Base-by-base conservation (phyloP, 1,284 basidiomycete genomes). In the Paramarasmius palmivorus region DNA sequence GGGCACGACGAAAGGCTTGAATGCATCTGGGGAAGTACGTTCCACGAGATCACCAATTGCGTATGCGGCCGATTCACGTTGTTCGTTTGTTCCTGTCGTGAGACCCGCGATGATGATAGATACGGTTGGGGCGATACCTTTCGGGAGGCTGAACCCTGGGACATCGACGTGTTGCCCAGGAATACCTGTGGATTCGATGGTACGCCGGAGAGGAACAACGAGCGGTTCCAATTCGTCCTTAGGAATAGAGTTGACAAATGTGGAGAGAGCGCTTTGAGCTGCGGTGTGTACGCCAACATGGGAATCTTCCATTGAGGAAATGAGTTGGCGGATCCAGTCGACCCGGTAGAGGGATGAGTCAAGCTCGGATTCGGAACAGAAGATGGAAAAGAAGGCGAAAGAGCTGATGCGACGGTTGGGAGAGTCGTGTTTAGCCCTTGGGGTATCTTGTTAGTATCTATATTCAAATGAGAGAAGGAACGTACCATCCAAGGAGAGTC, bases 1-100 rank as follows among this genome's bases (percentile, higher is more conserved):
- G 32, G 93, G 91, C 10, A 98, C 95, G 57, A 98, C 93, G 70
- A 93, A 98, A 0, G 95, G 92, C 71, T 97, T 98, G 82, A 99
- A 92, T 1, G 93, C 87, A 20, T 77, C 81, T 65, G 96, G 90
- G 26, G 90, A 84, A 0, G 95, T 98, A 25, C 94, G 83, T 68
- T 95, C 90, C 15, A 98, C 92, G 44, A 99, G 83, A 64, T 98
- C 95, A 19, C 93, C 91, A 56, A 99, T 94, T 40, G 93, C 95
- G 63, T 93, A 91, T 0, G 96, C 95, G 2, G 95, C 95, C 63
- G 96, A 90, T 71, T 99, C 96, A 61, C 88, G 78, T 62, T 92
- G 88, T 57, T 92, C 90, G 65, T 90, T 91, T 73, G 78, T 92
- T 37, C 90, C 90, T 57, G 84, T 86, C 0, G 86, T 91, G 41